Evolutionary conservation across 257 asterid genomes (phyloP).

Genomic region (Ilex aquifolium): DNA sequence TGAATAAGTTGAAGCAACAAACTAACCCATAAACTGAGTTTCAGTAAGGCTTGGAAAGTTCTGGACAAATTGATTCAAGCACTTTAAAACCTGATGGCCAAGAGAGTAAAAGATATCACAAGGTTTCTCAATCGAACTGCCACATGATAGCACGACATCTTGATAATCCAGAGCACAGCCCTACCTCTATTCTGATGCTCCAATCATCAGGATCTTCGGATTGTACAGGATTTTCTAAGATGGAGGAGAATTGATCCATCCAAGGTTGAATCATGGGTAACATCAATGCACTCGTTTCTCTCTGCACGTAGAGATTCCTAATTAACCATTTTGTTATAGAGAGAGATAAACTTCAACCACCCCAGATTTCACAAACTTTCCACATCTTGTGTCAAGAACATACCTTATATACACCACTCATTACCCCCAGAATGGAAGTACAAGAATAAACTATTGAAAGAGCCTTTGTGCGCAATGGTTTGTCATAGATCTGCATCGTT

Average conservation of each 20-base stretch:
- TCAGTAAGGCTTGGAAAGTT: slow-evolving; percentile 67
- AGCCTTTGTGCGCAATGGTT: slow-evolving; percentile 64
- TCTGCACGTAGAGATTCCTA: slow-evolving; percentile 32
- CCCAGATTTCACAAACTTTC: neutral
- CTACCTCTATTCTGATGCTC: slow-evolving; percentile 96
- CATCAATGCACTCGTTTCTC: slow-evolving; percentile 67
- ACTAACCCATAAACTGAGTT: slow-evolving; percentile 58
- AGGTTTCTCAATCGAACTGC: neutral
- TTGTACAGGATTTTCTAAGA: slow-evolving; percentile 65
- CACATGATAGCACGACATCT: neutral
- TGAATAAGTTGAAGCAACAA: slow-evolving; percentile 9
- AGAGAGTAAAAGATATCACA: slow-evolving; percentile 9
- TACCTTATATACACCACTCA: slow-evolving; percentile 95
- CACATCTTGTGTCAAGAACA: neutral
- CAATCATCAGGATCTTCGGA: slow-evolving; percentile 97
- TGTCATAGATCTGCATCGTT: slow-evolving; percentile 69
- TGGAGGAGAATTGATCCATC: slow-evolving; percentile 73
- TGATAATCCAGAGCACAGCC: slow-evolving; percentile 11
- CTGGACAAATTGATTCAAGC: slow-evolving; percentile 85
- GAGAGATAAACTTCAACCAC: neutral
- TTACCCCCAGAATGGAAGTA: slow-evolving; percentile 69
- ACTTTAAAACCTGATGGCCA: slow-evolving; percentile 71
- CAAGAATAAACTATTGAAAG: slow-evolving; percentile 76
- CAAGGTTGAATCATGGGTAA: slow-evolving; percentile 83
- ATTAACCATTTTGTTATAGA: slow-evolving; percentile 18